Conservation (phyloP, 2,329 filamentous ascomycete genomes). For the Fusarium sp. region DNA sequence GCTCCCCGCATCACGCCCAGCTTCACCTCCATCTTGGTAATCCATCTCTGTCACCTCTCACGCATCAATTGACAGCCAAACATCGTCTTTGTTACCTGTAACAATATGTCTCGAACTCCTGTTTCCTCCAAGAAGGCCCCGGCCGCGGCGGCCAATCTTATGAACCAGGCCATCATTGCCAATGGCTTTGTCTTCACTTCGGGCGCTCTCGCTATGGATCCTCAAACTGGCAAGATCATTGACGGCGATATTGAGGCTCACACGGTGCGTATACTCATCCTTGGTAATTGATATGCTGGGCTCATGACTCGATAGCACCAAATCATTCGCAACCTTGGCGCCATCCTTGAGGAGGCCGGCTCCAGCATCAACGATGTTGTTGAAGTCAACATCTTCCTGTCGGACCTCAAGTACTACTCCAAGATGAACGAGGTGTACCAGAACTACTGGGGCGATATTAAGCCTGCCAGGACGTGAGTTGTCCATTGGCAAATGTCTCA, state of each 20-base stretch:
- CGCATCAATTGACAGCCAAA: too few species aligned
- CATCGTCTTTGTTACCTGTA: too few species aligned
- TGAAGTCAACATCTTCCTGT: conserved; percentile 78
- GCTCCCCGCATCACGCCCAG: conserved; percentile 11
- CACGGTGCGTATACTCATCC: conserved; percentile 56
- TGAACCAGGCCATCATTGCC: conserved; percentile 57
- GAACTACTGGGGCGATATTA: conserved; percentile 70
- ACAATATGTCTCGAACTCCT: too few species aligned
- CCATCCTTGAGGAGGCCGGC: conserved; percentile 76
- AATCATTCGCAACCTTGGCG: conserved; percentile 76
- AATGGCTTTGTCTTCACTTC: conserved; percentile 77
- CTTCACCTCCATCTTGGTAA: not conserved
- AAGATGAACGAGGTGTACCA: conserved; percentile 81
- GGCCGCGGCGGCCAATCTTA: conserved; percentile 28
- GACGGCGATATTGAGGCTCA: conserved; percentile 75
- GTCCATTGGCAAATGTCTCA: too few species aligned
- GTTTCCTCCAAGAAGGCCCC: conserved; percentile 43
- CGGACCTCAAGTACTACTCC: conserved; percentile 77
- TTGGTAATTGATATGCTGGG: too few species aligned
- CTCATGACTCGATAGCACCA: conserved; percentile 52
- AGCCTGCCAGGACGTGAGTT: conserved; percentile 54
- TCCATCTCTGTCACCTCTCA: not conserved
- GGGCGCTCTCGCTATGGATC: conserved; percentile 75
- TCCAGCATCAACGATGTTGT: conserved; percentile 73
- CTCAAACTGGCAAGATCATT: conserved; percentile 65